Percentiles rank a stretch among this genome's conserved stretches.
Evolutionary conservation across 2,329 filamentous ascomycete genomes (phyloP).

Genomic region (Paracorniculantispora psalliotae): DNA sequence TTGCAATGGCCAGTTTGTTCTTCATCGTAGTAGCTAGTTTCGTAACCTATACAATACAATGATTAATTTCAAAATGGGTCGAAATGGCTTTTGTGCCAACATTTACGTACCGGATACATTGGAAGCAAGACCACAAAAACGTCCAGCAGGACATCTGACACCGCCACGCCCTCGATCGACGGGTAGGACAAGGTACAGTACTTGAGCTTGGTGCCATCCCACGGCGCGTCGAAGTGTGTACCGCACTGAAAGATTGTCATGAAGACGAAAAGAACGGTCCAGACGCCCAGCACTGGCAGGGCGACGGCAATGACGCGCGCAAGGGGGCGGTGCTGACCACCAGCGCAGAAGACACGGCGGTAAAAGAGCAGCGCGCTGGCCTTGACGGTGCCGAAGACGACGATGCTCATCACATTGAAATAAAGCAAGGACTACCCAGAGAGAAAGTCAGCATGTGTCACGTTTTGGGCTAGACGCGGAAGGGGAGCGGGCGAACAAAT

Average conservation of each 20-base stretch:
- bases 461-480: too few relatives aligned
- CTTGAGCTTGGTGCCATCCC: neutral
- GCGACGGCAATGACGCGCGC: neutral
- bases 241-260: neutral
- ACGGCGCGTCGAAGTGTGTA: neutral
- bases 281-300: neutral
- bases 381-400: neutral
- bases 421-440: neutral
- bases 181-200: neutral
- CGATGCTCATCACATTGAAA: neutral
- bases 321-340: neutral
- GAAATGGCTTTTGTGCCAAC: too few relatives aligned
- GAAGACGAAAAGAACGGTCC: neutral
- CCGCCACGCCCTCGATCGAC: neutral
- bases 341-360: neutral
- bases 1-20: too few relatives aligned
- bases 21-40: too few relatives aligned
- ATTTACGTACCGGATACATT: neutral
- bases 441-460: neutral
- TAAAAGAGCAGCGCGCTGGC: neutral
- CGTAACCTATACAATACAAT: too few relatives aligned
- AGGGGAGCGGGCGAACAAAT: neutral
- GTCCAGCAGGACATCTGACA: neutral
- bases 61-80: too few relatives aligned
- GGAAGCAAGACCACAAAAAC: neutral